Percentiles rank a stretch among this genome's conserved stretches.
Evolutionary conservation across 2,329 filamentous ascomycete genomes (phyloP).

Genomic region (Aureobasidium leucospermi): DNA sequence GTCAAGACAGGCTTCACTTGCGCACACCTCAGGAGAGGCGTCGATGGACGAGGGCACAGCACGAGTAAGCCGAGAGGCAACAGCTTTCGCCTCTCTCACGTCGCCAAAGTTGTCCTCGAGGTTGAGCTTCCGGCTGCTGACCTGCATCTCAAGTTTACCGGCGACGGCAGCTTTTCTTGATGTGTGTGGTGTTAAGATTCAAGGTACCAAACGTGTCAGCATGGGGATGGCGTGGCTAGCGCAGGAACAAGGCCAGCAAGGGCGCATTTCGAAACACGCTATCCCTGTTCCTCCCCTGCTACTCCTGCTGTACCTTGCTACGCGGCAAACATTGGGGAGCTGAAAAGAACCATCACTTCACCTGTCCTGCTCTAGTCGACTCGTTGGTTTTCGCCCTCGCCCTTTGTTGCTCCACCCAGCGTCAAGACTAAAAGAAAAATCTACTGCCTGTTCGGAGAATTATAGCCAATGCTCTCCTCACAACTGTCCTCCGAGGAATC

Average conservation of each 20-base stretch:
- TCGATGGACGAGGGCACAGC: neutral
- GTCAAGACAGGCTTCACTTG: neutral
- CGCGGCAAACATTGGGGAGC: constrained; percentile 4
- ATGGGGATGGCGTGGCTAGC: constrained; percentile 11
- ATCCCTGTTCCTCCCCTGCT: constrained; percentile 1
- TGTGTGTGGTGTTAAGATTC: constrained; percentile 10
- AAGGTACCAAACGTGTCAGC: constrained; percentile 10
- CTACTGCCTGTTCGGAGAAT: neutral
- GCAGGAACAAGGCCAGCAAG: constrained; percentile 4
- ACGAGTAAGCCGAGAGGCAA: neutral
- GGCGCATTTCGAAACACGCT: constrained; percentile 13
- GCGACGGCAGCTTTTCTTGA: neutral
- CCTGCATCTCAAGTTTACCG: constrained; percentile 3
- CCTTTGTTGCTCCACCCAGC: neutral
- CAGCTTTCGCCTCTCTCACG: neutral
- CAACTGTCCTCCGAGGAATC: neutral
- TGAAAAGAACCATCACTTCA: constrained; percentile 6
- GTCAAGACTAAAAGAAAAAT: neutral
- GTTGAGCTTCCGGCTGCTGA: neutral
- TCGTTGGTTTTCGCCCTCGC: neutral
- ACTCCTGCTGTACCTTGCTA: neutral
- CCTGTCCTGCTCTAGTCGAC: constrained; percentile 3
- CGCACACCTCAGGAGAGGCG: neutral
- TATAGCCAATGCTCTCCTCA: neutral
- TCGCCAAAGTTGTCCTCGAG: constrained; percentile 3